phyloP scores from a whole-genome alignment of 2,329 filamentous ascomycete species.

The Gaeumannomyces tritici region DNA sequence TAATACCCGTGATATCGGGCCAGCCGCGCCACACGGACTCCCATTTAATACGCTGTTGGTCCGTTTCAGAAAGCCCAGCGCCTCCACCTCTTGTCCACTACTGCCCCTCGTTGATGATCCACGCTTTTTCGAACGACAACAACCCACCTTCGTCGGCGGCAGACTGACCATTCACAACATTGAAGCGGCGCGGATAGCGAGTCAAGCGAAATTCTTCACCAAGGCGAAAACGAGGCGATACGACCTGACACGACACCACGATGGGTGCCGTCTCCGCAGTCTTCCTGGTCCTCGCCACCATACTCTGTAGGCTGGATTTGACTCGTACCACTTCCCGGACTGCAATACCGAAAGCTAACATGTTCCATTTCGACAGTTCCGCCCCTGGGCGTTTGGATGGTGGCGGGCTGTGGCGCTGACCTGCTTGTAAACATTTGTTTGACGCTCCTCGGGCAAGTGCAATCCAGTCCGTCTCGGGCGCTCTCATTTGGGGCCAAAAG shows the following conservation, averaged over 20 bases:
- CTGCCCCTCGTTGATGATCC: neutral
- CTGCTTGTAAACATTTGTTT: conserved; percentile 58
- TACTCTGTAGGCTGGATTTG: conserved; percentile 33
- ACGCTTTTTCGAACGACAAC: neutral
- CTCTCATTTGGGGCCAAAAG: neutral
- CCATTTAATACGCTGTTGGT: neutral
- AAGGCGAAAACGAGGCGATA: neutral
- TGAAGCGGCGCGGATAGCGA: neutral
- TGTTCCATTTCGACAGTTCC: conserved; percentile 39
- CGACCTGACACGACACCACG: too few species aligned
- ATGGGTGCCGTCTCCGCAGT: conserved; percentile 42
- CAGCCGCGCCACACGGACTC: too few species aligned
- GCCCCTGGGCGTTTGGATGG: conserved; percentile 52
- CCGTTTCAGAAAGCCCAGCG: neutral
- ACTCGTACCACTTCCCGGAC: neutral
- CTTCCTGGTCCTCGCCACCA: conserved; percentile 40
- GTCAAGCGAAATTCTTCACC: neutral
- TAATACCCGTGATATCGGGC: neutral
- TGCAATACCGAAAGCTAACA: neutral
- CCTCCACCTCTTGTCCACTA: neutral
- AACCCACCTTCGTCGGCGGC: too few species aligned
- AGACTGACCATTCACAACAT: neutral
- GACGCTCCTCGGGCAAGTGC: conserved; percentile 49
- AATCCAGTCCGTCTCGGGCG: too few species aligned
- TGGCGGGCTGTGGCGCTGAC: conserved; percentile 57